A percentile compares a stretch with the other conserved stretches of the same genome.
phyloP scores from a whole-genome alignment of 768 basidiomycete species.

The Kwoniella sp. region DNA sequence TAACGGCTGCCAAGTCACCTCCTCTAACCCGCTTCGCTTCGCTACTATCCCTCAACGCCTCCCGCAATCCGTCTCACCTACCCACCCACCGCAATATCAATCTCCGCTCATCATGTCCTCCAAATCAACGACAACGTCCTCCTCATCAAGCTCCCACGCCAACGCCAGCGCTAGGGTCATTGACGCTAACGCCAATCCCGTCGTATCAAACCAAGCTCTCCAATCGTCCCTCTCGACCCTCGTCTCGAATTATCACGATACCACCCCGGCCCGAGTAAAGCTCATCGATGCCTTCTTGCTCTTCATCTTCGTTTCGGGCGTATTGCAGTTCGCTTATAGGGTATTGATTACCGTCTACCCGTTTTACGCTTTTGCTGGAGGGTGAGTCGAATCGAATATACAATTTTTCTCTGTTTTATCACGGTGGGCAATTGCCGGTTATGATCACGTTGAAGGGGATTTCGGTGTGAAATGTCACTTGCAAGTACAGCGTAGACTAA shows the following conservation, averaged over 20 bases:
- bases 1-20: too few relatives aligned
- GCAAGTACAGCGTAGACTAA: too few relatives aligned
- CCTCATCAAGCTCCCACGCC: not conserved
- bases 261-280: conserved; percentile 82
- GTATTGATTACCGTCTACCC: conserved; percentile 88
- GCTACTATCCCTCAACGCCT: too few relatives aligned
- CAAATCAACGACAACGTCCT: not conserved
- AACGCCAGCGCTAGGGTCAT: not conserved
- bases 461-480: too few relatives aligned
- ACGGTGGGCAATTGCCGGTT: too few relatives aligned
- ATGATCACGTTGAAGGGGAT: too few relatives aligned
- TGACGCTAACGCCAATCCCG: not conserved
- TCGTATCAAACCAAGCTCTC: conserved; percentile 8
- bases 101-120: not conserved
- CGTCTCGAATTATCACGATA: conserved; percentile 64
- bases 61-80: too few relatives aligned
- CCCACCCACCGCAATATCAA: too few relatives aligned
- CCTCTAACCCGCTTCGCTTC: too few relatives aligned
- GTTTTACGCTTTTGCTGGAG: conserved; percentile 95
- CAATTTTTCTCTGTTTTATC: too few relatives aligned
- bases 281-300: conserved; percentile 89
- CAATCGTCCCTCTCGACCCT: conserved; percentile 44
- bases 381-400: conserved; percentile 73
- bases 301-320: conserved; percentile 87
- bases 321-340: conserved; percentile 89